These are phyloP conservation scores for Chlamydomonas applanata DNA, from an alignment of 139 green algal genomes.

Conservation along the genomic window DNA sequence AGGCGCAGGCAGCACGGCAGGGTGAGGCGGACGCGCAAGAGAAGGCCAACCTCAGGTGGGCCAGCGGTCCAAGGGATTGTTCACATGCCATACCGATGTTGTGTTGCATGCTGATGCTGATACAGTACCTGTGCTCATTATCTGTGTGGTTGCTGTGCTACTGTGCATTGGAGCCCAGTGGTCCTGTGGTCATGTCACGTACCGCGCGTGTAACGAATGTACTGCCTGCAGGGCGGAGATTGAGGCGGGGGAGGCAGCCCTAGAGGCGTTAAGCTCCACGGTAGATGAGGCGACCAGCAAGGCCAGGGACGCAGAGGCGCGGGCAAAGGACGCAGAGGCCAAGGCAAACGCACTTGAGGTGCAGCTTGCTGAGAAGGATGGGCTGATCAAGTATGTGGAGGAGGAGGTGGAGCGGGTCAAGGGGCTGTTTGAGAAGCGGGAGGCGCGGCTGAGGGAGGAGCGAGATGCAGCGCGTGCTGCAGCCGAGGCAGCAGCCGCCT, in stretches of 20 bases:
- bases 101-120: not conserved
- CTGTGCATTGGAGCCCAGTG: too few relatives aligned
- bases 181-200: too few relatives aligned
- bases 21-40: constrained; percentile 30
- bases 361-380: constrained; percentile 51
- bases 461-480: constrained; percentile 31
- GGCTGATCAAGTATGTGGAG: constrained; percentile 58
- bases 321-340: constrained; percentile 17
- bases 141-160: too few relatives aligned
- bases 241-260: constrained; percentile 30
- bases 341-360: constrained; percentile 17
- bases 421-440: constrained; percentile 53
- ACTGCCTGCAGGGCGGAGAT: constrained; percentile 44
- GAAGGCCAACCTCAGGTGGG: constrained; percentile 29
- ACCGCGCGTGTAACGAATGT: too few relatives aligned
- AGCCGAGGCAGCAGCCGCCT: not conserved
- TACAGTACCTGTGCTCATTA: too few relatives aligned
- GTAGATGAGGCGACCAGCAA: constrained; percentile 17
- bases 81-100: constrained; percentile 3
- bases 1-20: constrained; percentile 23
- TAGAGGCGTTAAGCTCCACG: constrained; percentile 14
- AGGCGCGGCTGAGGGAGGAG: constrained; percentile 47
- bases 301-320: constrained; percentile 17
- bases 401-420: constrained; percentile 66
- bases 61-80: not conserved